Percentiles rank a stretch among this genome's conserved stretches.
Evolutionary conservation across 2,329 filamentous ascomycete species (phyloP).

Genomic region (Neopestalotiopsis rosae): DNA sequence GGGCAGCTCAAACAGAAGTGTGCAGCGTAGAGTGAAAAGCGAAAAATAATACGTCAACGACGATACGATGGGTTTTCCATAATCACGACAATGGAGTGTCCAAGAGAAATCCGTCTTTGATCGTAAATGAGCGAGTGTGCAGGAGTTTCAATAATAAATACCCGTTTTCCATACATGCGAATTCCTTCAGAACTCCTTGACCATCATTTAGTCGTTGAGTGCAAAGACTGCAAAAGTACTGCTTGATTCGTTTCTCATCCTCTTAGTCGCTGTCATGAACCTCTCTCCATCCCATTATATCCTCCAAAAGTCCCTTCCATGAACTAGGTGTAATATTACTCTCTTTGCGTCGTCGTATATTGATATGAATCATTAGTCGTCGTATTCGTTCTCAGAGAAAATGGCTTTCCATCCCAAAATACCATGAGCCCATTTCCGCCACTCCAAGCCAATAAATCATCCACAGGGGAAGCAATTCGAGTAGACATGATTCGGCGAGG

Average conservation of each 20-base stretch:
- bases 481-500: background rate
- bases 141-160: too few species aligned
- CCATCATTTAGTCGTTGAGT: background rate
- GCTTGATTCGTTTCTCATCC: background rate
- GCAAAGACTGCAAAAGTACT: too few species aligned
- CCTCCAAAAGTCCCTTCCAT: background rate
- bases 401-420: background rate
- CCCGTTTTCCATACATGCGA: too few species aligned
- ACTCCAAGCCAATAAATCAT: background rate
- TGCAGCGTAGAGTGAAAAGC: too few species aligned
- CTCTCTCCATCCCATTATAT: background rate
- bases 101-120: too few species aligned
- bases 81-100: background rate
- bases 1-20: too few species aligned
- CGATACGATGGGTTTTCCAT: background rate
- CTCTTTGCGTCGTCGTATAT: background rate
- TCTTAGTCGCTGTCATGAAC: background rate
- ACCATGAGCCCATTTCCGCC: background rate
- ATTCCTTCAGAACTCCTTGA: background rate
- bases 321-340: background rate
- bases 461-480: background rate
- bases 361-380: background rate
- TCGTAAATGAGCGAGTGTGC: too few species aligned
- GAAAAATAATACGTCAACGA: too few species aligned
- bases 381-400: background rate